Evolutionary conservation across 2,329 filamentous ascomycete species (phyloP).

Genomic region (Nemania abortiva): DNA sequence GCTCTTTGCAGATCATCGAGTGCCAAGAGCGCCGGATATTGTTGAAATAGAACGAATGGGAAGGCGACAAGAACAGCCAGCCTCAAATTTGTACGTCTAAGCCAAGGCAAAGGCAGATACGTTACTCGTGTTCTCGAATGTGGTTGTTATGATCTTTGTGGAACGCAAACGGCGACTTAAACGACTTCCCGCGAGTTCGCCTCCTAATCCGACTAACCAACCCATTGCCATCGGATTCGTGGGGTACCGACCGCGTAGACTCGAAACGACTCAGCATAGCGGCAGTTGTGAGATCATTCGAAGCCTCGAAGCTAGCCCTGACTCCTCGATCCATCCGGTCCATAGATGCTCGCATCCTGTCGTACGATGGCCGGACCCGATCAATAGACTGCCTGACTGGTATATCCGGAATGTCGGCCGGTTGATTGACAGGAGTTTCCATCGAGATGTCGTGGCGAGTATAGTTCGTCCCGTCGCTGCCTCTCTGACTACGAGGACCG

Average conservation of each 20-base stretch:
- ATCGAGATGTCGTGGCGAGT: constrained; percentile 74
- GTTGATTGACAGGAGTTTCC: constrained; percentile 59
- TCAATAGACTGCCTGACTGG: constrained; percentile 68
- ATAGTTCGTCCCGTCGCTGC: constrained; percentile 94
- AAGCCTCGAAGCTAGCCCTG: constrained; percentile 85
- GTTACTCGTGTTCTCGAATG: constrained; percentile 49
- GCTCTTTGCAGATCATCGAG: constrained; percentile 46
- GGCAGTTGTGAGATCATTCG: constrained; percentile 91
- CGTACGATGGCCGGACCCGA: constrained; percentile 83
- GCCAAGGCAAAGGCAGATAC: neutral
- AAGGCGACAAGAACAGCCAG: neutral
- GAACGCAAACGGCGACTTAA: constrained; percentile 50
- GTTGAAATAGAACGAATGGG: constrained; percentile 38
- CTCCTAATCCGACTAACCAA: constrained; percentile 51
- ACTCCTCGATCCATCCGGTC: constrained; percentile 70
- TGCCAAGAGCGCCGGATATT: constrained; percentile 43
- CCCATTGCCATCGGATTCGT: constrained; percentile 41
- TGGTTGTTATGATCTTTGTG: constrained; percentile 48
- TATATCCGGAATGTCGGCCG: constrained; percentile 44
- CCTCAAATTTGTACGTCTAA: constrained; percentile 6
- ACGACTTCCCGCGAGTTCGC: constrained; percentile 53
- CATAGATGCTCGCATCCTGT: constrained; percentile 87
- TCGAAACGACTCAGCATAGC: constrained; percentile 87
- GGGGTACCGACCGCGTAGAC: constrained; percentile 68
- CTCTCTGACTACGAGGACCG: constrained; percentile 86